phyloP scores from a whole-genome alignment of 2,329 filamentous ascomycete genomes.

The Sporothrix euskadiensis region DNA sequence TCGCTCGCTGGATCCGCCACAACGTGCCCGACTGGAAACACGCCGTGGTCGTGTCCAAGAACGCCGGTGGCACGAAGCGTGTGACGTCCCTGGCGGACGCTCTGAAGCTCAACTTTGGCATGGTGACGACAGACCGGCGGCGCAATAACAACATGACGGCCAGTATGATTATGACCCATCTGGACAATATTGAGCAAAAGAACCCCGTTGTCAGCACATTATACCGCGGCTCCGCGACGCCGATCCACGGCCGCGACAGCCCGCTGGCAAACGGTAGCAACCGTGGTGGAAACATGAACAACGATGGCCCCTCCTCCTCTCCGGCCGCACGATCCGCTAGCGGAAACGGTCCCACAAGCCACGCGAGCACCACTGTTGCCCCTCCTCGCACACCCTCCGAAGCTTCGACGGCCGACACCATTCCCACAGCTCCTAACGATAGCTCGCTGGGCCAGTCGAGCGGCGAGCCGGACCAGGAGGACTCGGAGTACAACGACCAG shows the following conservation, averaged over 20 bases:
- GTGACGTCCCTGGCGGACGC: constrained; percentile 95
- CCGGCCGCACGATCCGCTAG: neutral
- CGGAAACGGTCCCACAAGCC: neutral
- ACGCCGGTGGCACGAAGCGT: constrained; percentile 93
- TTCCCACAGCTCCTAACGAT: neutral
- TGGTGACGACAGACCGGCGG: constrained; percentile 83
- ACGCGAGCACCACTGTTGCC: neutral
- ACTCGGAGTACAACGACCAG: constrained; percentile 68
- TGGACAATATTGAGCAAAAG: constrained; percentile 58
- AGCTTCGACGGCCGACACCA: constrained; percentile 5
- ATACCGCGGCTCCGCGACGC: neutral
- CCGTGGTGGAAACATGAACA: neutral
- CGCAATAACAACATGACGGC: constrained; percentile 64
- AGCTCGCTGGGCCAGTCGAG: constrained; percentile 33
- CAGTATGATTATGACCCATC: constrained; percentile 73
- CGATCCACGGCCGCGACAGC: neutral
- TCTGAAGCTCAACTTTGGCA: constrained; percentile 94
- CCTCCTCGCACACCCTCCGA: neutral
- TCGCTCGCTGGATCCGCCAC: constrained; percentile 90
- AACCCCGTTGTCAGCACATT: constrained; percentile 18
- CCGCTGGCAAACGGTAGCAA: neutral
- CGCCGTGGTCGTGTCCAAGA: constrained; percentile 96
- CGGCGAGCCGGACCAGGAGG: constrained; percentile 45
- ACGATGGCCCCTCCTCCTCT: neutral
- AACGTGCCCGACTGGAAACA: constrained; percentile 87